Base-by-base conservation (phyloP, 768 basidiomycete genomes). In the Suillus luteus region DNA sequence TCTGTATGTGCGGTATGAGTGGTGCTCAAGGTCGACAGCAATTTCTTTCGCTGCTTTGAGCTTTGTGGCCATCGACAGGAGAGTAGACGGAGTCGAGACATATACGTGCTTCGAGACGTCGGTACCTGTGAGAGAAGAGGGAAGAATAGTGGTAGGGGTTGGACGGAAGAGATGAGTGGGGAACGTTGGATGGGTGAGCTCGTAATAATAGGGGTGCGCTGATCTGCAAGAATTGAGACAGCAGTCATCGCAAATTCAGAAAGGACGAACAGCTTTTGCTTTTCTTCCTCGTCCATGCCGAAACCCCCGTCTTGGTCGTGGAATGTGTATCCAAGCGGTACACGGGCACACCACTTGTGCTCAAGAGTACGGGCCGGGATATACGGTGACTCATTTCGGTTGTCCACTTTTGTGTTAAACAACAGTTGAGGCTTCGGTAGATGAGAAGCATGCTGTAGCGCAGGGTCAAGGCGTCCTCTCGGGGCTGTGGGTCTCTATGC, bases 11-110 rank as follows among this genome's bases (percentile, higher is more conserved):
- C 95, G 84, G 69, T 91, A 92, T 65, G 85, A 90, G 80, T 99
- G 95, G 72, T 98, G 92, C 77, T 99, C 96, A 35, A 99, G 79
- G 76, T 99, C 97, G 31, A 99, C 83, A 0, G 97, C 96, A 60
- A 99, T 87, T 74, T 96, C 95, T 31, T 76, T 77, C n/a, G 81
- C 83, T 6, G 73, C 71, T 33, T 83, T 83, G n/a, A 99, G 82
- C 62, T 84, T 82, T 14, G 81, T 82, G 5, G 96, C 79, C 85
- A 97, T 88, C 38, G 70, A 72, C 14, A 83, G 75, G 49, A 97
- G 81, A 6, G 80, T 78, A 19, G 79, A 76, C 0, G 79, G 70
- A 12, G 86, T 89, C 7, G 86, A 82, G 3, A 98, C 82, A 82
- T 87, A 95, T 19, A 82, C 85, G 68, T 91, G 87, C 12, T 65